Conservation (phyloP, 164 flowering plant species). For the Vitis cinerea region DNA sequence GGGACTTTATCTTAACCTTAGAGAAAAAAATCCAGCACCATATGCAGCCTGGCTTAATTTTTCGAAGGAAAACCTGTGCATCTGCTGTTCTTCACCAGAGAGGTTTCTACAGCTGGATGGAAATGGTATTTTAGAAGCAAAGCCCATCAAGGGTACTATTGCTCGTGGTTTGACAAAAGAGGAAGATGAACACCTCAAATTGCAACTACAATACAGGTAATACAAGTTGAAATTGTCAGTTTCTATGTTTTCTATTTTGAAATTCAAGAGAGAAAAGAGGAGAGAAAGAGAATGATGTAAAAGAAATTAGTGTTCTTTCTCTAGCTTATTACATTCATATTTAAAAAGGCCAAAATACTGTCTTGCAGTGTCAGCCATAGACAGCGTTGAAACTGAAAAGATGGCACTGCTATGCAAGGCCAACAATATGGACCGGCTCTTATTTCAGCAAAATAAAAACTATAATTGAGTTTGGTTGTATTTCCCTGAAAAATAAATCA, state of each 20-base stretch:
- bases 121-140: constrained; percentile 78
- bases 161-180: constrained; percentile 71
- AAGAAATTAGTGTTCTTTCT: no score
- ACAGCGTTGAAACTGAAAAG: no score
- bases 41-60: constrained; percentile 98
- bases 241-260: no score
- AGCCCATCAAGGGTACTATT: constrained; percentile 96
- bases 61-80: constrained; percentile 56
- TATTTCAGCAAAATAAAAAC: not conserved
- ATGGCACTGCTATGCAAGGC: no score
- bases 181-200: constrained; percentile 67
- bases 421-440: not conserved
- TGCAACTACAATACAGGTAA: constrained; percentile 76
- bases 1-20: constrained; percentile 69
- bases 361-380: no score
- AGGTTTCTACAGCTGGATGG: constrained; percentile 75
- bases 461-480: not conserved
- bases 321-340: no score
- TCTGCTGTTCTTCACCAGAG: constrained; percentile 97
- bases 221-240: no score
- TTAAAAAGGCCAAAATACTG: no score
- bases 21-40: constrained; percentile 93
- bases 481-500: not conserved
- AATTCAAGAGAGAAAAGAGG: no score
- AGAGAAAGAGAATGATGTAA: no score